These are phyloP conservation scores for Candida verbasci DNA, from an alignment of 805 yeast genomes.

Conservation along the genomic window DNA sequence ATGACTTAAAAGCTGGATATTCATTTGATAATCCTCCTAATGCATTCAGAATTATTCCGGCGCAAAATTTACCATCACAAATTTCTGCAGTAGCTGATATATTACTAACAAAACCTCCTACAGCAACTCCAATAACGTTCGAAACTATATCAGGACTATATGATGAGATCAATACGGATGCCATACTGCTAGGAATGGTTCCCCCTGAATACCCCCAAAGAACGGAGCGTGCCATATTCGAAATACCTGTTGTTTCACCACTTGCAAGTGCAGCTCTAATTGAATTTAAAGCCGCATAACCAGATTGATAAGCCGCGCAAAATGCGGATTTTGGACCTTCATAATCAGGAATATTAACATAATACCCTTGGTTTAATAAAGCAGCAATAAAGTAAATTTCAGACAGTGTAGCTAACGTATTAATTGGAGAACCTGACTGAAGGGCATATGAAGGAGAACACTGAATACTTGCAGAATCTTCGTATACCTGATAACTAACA, in stretches of 20 bases:
- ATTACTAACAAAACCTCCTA: slow-evolving; percentile 34
- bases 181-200: slow-evolving; percentile 34
- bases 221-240: too few relatives aligned
- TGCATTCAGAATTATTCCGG: slow-evolving; percentile 28
- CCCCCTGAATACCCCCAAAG: slow-evolving; percentile 43
- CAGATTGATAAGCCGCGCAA: slow-evolving; percentile 28
- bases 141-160: slow-evolving; percentile 30
- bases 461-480: slow-evolving; percentile 21
- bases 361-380: slow-evolving; percentile 25
- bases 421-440: slow-evolving; percentile 11
- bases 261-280: slow-evolving; percentile 22
- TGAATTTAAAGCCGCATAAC: slow-evolving; percentile 25
- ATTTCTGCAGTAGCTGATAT: slow-evolving; percentile 21
- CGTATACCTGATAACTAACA: slow-evolving; percentile 23
- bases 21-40: slow-evolving; percentile 27
- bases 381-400: slow-evolving; percentile 16
- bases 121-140: slow-evolving; percentile 24
- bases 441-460: slow-evolving; percentile 26
- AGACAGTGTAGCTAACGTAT: slow-evolving; percentile 10
- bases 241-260: slow-evolving; percentile 14
- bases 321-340: slow-evolving; percentile 30
- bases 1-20: slow-evolving; percentile 18
- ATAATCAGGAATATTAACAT: slow-evolving; percentile 30
- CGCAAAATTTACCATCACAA: slow-evolving; percentile 21
- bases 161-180: slow-evolving; percentile 30